phyloP scores from a whole-genome alignment of 2,329 filamentous ascomycete genomes.

The Exophiala mesophila region DNA sequence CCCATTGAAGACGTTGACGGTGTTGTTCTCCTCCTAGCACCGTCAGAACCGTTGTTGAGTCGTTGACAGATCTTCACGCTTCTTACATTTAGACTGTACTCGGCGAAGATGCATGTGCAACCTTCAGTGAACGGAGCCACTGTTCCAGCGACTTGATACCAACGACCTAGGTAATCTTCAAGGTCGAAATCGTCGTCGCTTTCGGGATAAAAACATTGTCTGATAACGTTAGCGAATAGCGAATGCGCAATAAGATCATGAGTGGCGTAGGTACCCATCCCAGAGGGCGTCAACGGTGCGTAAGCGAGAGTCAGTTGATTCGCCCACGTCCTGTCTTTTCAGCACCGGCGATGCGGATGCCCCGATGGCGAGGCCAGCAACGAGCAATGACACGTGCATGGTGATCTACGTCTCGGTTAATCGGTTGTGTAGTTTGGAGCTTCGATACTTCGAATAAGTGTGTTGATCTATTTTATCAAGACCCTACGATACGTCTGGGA shows the following conservation, averaged over 20 bases:
- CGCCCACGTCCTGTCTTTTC: neutral
- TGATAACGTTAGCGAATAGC: neutral
- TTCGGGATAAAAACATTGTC: slow-evolving; percentile 3
- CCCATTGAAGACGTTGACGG: slow-evolving; percentile 3
- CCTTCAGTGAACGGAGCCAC: neutral
- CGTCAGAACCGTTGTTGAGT: neutral
- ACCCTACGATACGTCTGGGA: no score
- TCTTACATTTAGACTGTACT: slow-evolving; percentile 1
- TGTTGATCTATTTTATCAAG: no score
- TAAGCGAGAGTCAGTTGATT: neutral
- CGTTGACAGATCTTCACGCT: no score
- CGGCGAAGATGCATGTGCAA: slow-evolving; percentile 4
- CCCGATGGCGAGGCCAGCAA: neutral
- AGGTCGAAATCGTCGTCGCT: neutral
- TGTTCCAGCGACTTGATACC: slow-evolving; percentile 5
- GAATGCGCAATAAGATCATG: no score
- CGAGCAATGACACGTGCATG: neutral
- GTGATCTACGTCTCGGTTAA: no score
- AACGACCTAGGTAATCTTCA: slow-evolving; percentile 1
- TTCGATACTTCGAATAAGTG: no score
- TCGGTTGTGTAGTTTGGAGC: no score
- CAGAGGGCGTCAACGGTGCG: neutral
- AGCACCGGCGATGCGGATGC: neutral
- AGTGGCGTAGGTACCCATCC: no score
- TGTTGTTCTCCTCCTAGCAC: neutral